Base-by-base conservation (phyloP, 2,329 filamentous ascomycete genomes). In the Fusarium odoratissimum region DNA sequence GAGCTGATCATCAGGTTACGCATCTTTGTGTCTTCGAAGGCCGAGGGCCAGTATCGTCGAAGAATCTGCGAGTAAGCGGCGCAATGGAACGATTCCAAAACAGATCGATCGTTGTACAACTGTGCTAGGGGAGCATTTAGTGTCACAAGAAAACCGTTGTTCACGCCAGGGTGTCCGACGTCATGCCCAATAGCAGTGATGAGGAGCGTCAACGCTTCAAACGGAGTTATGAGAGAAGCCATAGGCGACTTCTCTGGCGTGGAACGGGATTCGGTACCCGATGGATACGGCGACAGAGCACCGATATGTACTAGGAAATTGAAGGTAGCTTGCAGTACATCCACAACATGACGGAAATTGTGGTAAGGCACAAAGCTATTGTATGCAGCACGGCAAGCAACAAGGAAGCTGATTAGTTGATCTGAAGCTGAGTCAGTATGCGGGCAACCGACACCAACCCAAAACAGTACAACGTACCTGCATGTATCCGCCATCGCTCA, bases 101-200 rank as follows among this genome's bases (percentile, higher is more conserved):
- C 96, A 2, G 96, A 98, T 62, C 93, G 93, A 81, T 99, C 96
- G 79, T 98, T 98, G 85, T 98, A 99, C 19, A 98, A 86, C 81
- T 98, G 95, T 17, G 96, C 96, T 33, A 99, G 86, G 3, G 96
- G 95, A 23, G 96, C 93, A 79, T 98, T 97, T 37, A 98, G 88
- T 37, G 93, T 95, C 23, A 97, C 91, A 9, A 99, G 86, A 79
- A 99, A 99, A 35, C 95, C 95, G 80, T 99, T 99, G 84, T 98
- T 99, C 78, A 99, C 96, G 61, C 96, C 96, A 0, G 96, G 96
- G 80, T 99, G 96, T 28, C 96, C 96, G 42, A 98, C 96, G 80
- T 99, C 96, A 76, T 99, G 96, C 45, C 96, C 96, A 78, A 99
- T 97, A n/a, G 96, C 96, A 13, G 95, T 95, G 73, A 98, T 92